These are phyloP conservation scores for Pleurotus citrinopileatus DNA, from an alignment of 768 basidiomycete genomes.

Conservation along the genomic window DNA sequence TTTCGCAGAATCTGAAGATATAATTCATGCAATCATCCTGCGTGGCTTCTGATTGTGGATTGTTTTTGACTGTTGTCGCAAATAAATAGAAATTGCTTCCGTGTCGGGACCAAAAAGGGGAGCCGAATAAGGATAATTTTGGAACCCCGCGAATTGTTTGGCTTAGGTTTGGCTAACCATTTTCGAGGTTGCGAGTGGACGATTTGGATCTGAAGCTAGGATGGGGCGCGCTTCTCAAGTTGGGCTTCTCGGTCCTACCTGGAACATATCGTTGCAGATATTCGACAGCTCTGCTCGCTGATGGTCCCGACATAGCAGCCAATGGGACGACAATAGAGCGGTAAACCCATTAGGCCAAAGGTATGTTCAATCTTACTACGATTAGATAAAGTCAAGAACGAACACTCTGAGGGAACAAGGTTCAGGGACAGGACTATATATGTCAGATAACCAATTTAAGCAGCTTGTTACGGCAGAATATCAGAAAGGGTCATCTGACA, in stretches of 20 bases:
- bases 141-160: not conserved
- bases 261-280: not conserved
- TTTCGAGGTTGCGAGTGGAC: too few species aligned
- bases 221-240: not conserved
- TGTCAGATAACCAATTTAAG: slow-evolving; percentile 10
- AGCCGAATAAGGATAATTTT: slow-evolving; percentile 2
- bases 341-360: not conserved
- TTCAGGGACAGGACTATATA: not conserved
- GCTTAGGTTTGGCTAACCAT: not conserved
- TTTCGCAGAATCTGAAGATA: too few species aligned
- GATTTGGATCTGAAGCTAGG: too few species aligned
- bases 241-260: slow-evolving; percentile 3
- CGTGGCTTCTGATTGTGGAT: too few species aligned
- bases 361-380: not conserved
- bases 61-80: too few species aligned
- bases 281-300: not conserved
- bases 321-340: not conserved
- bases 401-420: not conserved
- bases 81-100: slow-evolving; percentile 2
- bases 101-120: not conserved
- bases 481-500: slow-evolving; percentile 12
- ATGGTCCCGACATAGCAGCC: not conserved
- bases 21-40: too few species aligned
- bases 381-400: not conserved
- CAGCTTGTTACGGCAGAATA: slow-evolving; percentile 5